Conservation (phyloP, 2,329 filamentous ascomycete genomes). For the Grosmannia serpens region DNA sequence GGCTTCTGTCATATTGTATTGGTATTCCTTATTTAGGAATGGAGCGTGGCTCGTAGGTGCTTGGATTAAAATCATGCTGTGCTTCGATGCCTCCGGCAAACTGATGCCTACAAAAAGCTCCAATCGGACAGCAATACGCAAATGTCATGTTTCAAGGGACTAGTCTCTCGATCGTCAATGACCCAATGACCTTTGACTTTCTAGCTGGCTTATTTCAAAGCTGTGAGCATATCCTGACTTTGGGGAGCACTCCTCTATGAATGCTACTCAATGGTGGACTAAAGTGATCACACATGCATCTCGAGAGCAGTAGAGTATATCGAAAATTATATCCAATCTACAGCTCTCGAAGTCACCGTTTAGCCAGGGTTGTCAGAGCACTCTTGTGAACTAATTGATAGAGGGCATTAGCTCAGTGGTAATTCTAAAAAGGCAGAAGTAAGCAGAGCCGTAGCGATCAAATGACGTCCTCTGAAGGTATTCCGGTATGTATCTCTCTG, state of each 20-base stretch:
- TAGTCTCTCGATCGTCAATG: slow-evolving; percentile 31
- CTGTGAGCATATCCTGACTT: slow-evolving; percentile 44
- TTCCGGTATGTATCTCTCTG: no score
- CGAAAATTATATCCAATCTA: no score
- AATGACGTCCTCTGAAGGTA: no score
- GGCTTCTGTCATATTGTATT: no score
- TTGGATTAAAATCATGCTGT: no score
- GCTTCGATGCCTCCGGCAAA: slow-evolving; percentile 56
- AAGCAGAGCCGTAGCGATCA: no score
- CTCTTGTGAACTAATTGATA: not conserved
- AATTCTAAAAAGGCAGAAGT: no score
- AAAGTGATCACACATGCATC: slow-evolving; percentile 26
- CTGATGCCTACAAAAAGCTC: slow-evolving; percentile 40
- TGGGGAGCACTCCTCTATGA: slow-evolving; percentile 39
- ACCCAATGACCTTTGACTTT: slow-evolving; percentile 27
- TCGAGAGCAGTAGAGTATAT: no score
- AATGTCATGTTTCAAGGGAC: slow-evolving; percentile 36
- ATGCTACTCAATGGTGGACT: slow-evolving; percentile 46
- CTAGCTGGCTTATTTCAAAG: slow-evolving; percentile 32
- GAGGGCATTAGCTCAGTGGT: not conserved
- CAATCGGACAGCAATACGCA: slow-evolving; percentile 43
- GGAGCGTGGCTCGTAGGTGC: no score
- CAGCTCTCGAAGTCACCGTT: no score
- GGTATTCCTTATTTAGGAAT: no score
- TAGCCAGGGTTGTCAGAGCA: not conserved